Percentiles rank a stretch among this genome's conserved stretches.
These are phyloP conservation scores for Dioszegia hungarica DNA, from an alignment of 768 basidiomycete species.

Conservation along the genomic window DNA sequence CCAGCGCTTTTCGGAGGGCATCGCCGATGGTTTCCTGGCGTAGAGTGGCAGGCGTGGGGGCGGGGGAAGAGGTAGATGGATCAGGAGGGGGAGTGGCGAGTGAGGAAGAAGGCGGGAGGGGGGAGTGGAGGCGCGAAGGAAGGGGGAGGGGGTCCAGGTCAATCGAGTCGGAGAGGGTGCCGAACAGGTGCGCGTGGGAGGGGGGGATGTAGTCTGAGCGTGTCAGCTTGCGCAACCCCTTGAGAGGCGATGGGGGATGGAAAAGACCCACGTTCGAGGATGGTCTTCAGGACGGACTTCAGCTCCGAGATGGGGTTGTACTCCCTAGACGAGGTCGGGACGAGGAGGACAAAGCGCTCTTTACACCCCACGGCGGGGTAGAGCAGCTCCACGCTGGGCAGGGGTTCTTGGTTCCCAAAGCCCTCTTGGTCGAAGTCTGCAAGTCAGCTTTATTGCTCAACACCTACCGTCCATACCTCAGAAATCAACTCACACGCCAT, in stretches of 20 bases:
- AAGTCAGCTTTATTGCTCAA: no score
- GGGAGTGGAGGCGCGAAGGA: constrained; percentile 26
- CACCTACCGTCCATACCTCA: no score
- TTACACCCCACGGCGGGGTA: constrained; percentile 43
- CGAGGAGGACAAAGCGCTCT: constrained; percentile 41
- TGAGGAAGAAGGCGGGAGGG: constrained; percentile 14
- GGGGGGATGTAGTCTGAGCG: constrained; percentile 42
- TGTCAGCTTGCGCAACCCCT: neutral
- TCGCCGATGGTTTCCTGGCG: constrained; percentile 36
- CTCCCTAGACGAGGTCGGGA: constrained; percentile 32
- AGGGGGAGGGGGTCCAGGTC: constrained; percentile 13
- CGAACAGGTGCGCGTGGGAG: constrained; percentile 36
- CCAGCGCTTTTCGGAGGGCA: constrained; percentile 33
- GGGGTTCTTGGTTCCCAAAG: constrained; percentile 32
- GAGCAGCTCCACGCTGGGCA: constrained; percentile 38
- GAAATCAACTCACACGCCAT: constrained; percentile 39
- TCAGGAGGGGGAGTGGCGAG: constrained; percentile 23
- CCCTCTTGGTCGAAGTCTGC: constrained; percentile 44
- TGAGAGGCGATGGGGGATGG: neutral
- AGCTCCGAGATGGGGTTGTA: constrained; percentile 43
- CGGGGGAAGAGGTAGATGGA: neutral
- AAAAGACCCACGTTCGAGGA: constrained; percentile 37
- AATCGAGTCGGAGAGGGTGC: constrained; percentile 20
- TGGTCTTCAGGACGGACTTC: constrained; percentile 25
- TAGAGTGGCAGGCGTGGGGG: neutral